Percentiles rank a stretch among this genome's conserved stretches.
phyloP scores from a whole-genome alignment of 371 early-diverging fungal genomes.

The Mucor racemosus region DNA sequence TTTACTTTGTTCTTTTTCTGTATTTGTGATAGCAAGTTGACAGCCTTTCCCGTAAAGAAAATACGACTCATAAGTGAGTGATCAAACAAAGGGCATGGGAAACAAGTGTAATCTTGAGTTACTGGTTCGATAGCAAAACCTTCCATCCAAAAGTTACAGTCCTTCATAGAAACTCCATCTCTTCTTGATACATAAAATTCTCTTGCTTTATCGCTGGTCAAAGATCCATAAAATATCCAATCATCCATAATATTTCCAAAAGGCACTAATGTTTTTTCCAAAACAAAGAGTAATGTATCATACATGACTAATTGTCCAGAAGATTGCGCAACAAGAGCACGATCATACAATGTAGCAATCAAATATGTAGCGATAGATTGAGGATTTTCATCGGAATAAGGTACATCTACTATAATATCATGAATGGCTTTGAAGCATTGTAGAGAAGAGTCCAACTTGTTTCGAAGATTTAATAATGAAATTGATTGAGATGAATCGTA shows the following conservation, averaged over 20 bases:
- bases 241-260: constrained; percentile 43
- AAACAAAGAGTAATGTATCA: constrained; percentile 23
- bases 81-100: constrained; percentile 40
- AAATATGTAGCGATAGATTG: constrained; percentile 18
- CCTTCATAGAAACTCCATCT: constrained; percentile 2
- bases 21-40: constrained; percentile 28
- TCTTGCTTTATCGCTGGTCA: constrained; percentile 29
- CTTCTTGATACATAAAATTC: constrained; percentile 45
- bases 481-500: constrained; percentile 9
- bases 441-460: constrained; percentile 8
- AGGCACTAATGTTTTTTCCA: constrained; percentile 33
- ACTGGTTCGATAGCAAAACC: constrained; percentile 22
- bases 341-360: constrained; percentile 32
- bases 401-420: constrained; percentile 9
- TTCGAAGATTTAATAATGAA: constrained; percentile 25
- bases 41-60: constrained; percentile 44
- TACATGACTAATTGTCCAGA: constrained; percentile 20
- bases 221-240: constrained; percentile 43
- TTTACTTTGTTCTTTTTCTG: constrained; percentile 1
- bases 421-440: constrained; percentile 23
- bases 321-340: constrained; percentile 26
- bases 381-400: constrained; percentile 16
- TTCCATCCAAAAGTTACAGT: constrained; percentile 29
- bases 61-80: constrained; percentile 22
- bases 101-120: not conserved